Percentiles rank a stretch among this genome's conserved stretches.
Evolutionary conservation across 78 protist species (phyloP).

Genomic region (slime mould (Dictyostelium discoideum)): dicty_2.7 NC_007089.4:2261501-2262000

Average conservation of each 20-base stretch:
- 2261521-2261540: slow-evolving; percentile 80
- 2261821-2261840: slow-evolving; percentile 94
- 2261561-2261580: slow-evolving; percentile 79
- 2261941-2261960: slow-evolving; percentile 49
- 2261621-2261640: slow-evolving; percentile 71
- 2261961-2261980: slow-evolving; percentile 68
- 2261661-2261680: slow-evolving; percentile 90
- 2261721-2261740: slow-evolving; percentile 90
- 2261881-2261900: slow-evolving; percentile 88
- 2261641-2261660: slow-evolving; percentile 89
- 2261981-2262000: slow-evolving; percentile 81
- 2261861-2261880: slow-evolving; percentile 87
- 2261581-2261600: slow-evolving; percentile 67
- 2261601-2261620: background rate
- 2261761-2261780: slow-evolving; percentile 92
- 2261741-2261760: slow-evolving; percentile 92
- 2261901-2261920: slow-evolving; percentile 85
- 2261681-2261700: slow-evolving; percentile 88
- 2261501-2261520: slow-evolving; percentile 93
- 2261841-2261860: slow-evolving; percentile 70
- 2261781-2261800: slow-evolving; percentile 87
- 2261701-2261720: slow-evolving; percentile 80
- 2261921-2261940: slow-evolving; percentile 86
- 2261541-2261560: slow-evolving; percentile 86
- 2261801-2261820: slow-evolving; percentile 85